These are phyloP conservation scores for Spizellomyces sp. DNA, from an alignment of 192 early-diverging fungal genomes.

Conservation along the genomic window DNA sequence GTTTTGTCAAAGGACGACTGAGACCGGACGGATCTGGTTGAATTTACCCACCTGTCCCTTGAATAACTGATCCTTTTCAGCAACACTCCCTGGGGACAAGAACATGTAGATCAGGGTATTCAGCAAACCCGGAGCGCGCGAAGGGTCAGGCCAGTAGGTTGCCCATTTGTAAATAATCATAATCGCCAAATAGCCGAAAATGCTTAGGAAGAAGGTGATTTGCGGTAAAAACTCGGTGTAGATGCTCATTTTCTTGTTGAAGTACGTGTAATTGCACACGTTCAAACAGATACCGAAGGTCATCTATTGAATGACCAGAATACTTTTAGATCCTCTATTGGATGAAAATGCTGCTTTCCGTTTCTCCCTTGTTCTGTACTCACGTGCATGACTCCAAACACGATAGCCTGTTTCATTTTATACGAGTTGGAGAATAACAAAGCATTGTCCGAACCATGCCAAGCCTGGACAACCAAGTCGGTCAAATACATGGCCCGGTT, in stretches of 20 bases:
- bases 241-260: conserved; percentile 79
- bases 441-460: conserved; percentile 92
- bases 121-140: conserved; percentile 80
- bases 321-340: neutral
- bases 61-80: conserved; percentile 72
- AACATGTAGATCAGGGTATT: conserved; percentile 99
- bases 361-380: neutral
- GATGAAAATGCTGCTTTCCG: too few species aligned
- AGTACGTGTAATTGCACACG: conserved; percentile 89
- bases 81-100: conserved; percentile 83
- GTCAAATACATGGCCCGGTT: neutral
- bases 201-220: conserved; percentile 86
- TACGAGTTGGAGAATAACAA: conserved; percentile 98
- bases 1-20: neutral
- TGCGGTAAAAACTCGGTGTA: conserved; percentile 90
- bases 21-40: too few species aligned
- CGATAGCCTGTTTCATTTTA: conserved; percentile 99
- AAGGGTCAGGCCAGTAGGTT: conserved; percentile 83
- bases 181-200: conserved; percentile 95
- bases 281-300: conserved; percentile 88
- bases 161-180: conserved; percentile 97
- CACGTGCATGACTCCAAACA: conserved; percentile 92
- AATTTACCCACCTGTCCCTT: conserved; percentile 71
- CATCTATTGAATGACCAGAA: conserved; percentile 61
- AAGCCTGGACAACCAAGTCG: conserved; percentile 50